phyloP scores from a whole-genome alignment of 169 alveolate genomes.

The Plasmodium berghei region DNA sequence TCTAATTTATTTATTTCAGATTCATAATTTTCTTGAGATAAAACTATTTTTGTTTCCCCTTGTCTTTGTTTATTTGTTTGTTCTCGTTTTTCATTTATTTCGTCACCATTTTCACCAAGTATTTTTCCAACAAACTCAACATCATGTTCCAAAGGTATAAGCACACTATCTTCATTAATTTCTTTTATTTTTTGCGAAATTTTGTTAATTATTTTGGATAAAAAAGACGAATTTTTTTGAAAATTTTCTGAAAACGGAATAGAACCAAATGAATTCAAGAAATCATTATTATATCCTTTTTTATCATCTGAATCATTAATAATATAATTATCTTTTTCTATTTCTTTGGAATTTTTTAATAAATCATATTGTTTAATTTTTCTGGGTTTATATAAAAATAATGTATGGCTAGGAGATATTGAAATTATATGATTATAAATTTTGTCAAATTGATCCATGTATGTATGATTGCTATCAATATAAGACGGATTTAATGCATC shows the following conservation, averaged over 20 bases:
- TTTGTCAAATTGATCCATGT: conserved; percentile 49
- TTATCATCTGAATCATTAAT: too few species aligned
- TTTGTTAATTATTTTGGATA: conserved; percentile 3
- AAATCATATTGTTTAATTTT: too few species aligned
- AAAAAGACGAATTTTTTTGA: not conserved
- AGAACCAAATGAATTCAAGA: too few species aligned
- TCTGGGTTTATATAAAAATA: not conserved
- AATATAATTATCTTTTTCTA: too few species aligned
- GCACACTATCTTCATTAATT: not conserved
- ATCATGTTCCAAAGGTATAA: conserved; percentile 45
- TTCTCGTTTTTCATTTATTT: not conserved
- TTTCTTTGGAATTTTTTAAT: too few species aligned
- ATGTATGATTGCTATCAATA: conserved; percentile 67
- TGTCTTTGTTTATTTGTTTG: not conserved
- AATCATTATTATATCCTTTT: too few species aligned
- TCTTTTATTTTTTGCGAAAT: not conserved
- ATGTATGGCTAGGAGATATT: conserved; percentile 40
- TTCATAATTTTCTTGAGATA: too few species aligned
- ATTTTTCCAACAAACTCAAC: conserved; percentile 5
- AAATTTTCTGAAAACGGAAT: too few species aligned
- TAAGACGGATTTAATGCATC: conserved; percentile 95
- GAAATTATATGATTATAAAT: conserved; percentile 39
- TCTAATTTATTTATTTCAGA: too few species aligned
- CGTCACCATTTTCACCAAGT: not conserved
- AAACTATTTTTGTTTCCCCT: too few species aligned